Percentiles rank a stretch among this genome's conserved stretches.
Conservation (phyloP, 768 basidiomycete species). For the Pleurotus giganteus region DNA sequence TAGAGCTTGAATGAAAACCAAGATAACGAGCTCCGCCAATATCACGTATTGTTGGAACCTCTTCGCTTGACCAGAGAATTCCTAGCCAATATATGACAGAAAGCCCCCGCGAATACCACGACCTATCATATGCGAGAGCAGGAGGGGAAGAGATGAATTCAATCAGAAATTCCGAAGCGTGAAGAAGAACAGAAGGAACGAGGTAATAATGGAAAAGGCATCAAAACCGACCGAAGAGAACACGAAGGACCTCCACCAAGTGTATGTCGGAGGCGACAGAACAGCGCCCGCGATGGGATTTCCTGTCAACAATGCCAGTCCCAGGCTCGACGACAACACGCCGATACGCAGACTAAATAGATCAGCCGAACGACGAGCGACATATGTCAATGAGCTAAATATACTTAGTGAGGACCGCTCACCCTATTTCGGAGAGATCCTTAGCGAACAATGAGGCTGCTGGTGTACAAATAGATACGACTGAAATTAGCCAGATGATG, state of each 20-base stretch:
- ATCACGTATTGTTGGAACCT: slow-evolving; percentile 16
- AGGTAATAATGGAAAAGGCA: slow-evolving; percentile 1
- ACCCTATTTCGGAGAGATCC: slow-evolving; percentile 48
- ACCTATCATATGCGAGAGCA: slow-evolving; percentile 18
- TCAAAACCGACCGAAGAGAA: slow-evolving; percentile 38
- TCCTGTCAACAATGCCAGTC: slow-evolving; percentile 46
- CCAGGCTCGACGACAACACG: slow-evolving; percentile 39
- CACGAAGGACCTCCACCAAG: slow-evolving; percentile 41
- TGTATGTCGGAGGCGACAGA: slow-evolving; percentile 33
- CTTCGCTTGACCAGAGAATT: slow-evolving; percentile 28
- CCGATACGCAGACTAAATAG: slow-evolving; percentile 43
- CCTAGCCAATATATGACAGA: slow-evolving; percentile 30
- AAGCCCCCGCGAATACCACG: slow-evolving; percentile 31
- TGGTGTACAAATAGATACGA: slow-evolving; percentile 38
- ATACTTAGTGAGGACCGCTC: slow-evolving; percentile 11
- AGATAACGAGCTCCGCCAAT: not conserved
- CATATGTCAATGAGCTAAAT: not conserved
- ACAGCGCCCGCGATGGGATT: slow-evolving; percentile 54
- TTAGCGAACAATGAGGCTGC: slow-evolving; percentile 35
- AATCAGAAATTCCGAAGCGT: not conserved
- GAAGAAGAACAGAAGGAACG: not conserved
- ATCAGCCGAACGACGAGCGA: not conserved
- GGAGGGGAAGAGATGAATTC: not conserved
- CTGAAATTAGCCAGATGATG: slow-evolving; percentile 23
- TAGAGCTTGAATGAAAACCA: not conserved